A percentile compares a stretch with the other conserved stretches of the same genome.
These are phyloP conservation scores for Candida pseudofarinosa DNA, from an alignment of 805 yeast species.

Conservation along the genomic window DNA sequence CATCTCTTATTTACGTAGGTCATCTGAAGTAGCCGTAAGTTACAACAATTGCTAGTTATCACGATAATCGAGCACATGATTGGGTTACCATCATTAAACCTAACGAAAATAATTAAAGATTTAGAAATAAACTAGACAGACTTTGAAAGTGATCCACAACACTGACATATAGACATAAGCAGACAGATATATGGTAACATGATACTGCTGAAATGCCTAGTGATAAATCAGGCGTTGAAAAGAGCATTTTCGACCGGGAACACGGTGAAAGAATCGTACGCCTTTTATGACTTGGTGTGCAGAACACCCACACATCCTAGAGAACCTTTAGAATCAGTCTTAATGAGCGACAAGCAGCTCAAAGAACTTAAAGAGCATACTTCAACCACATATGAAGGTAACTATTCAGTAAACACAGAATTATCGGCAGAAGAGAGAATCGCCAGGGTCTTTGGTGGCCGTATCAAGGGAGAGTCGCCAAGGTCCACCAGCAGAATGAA, in stretches of 20 bases:
- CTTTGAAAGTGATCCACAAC: too few species aligned
- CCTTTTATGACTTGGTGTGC: conserved; percentile 35
- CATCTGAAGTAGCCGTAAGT: too few species aligned
- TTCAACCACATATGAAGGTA: conserved; percentile 29
- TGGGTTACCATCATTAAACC: too few species aligned
- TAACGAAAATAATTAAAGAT: too few species aligned
- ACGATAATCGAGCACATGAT: neutral
- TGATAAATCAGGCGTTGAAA: neutral
- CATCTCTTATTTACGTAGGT: too few species aligned
- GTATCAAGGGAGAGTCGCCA: conserved; percentile 51
- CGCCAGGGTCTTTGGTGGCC: conserved; percentile 50
- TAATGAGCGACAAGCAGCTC: conserved; percentile 20
- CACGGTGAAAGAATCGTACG: conserved; percentile 9
- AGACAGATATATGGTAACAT: too few species aligned
- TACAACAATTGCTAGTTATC: too few species aligned
- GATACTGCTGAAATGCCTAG: too few species aligned
- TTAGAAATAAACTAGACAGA: too few species aligned
- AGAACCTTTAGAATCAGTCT: conserved; percentile 28
- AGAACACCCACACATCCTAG: conserved; percentile 30
- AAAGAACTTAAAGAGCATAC: conserved; percentile 15
- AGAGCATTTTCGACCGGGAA: neutral
- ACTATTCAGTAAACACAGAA: conserved; percentile 20
- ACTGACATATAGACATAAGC: too few species aligned
- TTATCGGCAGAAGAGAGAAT: conserved; percentile 46
- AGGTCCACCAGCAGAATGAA: conserved; percentile 32